Conservation (phyloP, 345 rosid genomes). For the Iberis pinnata region DNA sequence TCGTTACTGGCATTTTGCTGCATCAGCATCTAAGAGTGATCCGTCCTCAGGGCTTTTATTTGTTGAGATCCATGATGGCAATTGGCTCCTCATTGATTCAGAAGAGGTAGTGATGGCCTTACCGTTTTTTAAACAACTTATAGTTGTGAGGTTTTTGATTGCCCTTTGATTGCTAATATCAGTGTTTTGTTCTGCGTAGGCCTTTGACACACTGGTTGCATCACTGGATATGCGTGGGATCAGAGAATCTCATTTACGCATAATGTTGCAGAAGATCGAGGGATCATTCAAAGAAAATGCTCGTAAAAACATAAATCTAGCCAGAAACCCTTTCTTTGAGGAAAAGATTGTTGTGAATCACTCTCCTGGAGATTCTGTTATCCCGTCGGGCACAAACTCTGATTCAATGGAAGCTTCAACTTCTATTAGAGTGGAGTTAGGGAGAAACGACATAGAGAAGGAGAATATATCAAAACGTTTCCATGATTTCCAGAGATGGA, state of each 20-base stretch:
- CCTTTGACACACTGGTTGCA: constrained; percentile 70
- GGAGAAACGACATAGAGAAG: constrained; percentile 61
- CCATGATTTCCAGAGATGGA: constrained; percentile 75
- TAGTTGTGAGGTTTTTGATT: neutral
- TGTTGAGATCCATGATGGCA: constrained; percentile 72
- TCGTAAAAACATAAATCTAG: constrained; percentile 32
- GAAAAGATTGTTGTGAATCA: constrained; percentile 35
- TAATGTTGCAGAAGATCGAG: constrained; percentile 85
- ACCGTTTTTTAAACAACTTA: neutral
- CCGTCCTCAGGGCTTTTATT: constrained; percentile 85
- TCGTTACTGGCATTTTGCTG: constrained; percentile 93
- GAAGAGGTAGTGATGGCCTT: constrained; percentile 54
- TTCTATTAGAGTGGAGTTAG: constrained; percentile 68
- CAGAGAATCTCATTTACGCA: constrained; percentile 87
- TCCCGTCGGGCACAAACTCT: constrained; percentile 50
- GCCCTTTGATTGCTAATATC: neutral
- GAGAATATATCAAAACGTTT: constrained; percentile 58
- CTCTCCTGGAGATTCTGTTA: constrained; percentile 35
- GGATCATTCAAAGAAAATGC: constrained; percentile 62
- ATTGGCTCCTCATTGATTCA: constrained; percentile 85
- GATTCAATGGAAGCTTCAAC: constrained; percentile 44
- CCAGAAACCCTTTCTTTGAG: constrained; percentile 24
- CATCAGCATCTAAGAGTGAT: constrained; percentile 79
- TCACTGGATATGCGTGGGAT: constrained; percentile 86
- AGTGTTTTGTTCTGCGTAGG: constrained; percentile 39